Conservation (phyloP, 73 alveolate genomes). For the Blepharisma stoltei region DNA sequence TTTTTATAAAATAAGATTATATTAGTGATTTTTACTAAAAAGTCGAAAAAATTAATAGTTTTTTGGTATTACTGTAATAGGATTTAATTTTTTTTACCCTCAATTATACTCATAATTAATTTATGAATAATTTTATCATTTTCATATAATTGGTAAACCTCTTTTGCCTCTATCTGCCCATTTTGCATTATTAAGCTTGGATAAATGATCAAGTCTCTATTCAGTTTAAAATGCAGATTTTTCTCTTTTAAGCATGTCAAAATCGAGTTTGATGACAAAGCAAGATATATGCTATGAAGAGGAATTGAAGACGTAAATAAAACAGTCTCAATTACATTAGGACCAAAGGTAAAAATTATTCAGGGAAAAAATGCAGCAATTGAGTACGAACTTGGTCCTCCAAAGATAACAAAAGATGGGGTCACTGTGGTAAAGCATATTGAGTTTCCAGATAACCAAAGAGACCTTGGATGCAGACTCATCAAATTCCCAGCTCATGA, state of each 20-base stretch:
- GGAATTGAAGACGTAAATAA: slow-evolving; percentile 61
- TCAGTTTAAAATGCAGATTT: too few relatives aligned
- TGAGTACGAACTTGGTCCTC: slow-evolving; percentile 74
- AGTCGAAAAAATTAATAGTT: too few relatives aligned
- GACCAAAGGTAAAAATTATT: slow-evolving; percentile 44
- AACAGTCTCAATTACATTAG: slow-evolving; percentile 64
- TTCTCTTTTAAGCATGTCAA: not conserved
- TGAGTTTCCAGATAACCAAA: slow-evolving; percentile 41
- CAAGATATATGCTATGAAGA: slow-evolving; percentile 46
- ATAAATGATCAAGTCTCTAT: too few relatives aligned
- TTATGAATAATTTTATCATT: too few relatives aligned
- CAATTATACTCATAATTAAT: too few relatives aligned
- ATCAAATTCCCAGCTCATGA: slow-evolving; percentile 65
- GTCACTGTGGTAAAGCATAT: slow-evolving; percentile 78
- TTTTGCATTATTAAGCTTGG: too few relatives aligned
- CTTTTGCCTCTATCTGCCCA: too few relatives aligned
- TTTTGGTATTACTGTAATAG: too few relatives aligned
- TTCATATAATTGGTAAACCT: too few relatives aligned
- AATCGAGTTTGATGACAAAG: not conserved
- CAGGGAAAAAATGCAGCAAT: slow-evolving; percentile 77
- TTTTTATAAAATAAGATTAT: too few relatives aligned
- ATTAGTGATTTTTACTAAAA: too few relatives aligned
- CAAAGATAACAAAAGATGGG: slow-evolving; percentile 88
- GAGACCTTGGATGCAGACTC: slow-evolving; percentile 80
- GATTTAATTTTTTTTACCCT: too few relatives aligned